Evolutionary conservation across 768 basidiomycete genomes (phyloP), one percentile per base, ranked within the genome.

Genomic region (Mrakia gelida): DNA sequence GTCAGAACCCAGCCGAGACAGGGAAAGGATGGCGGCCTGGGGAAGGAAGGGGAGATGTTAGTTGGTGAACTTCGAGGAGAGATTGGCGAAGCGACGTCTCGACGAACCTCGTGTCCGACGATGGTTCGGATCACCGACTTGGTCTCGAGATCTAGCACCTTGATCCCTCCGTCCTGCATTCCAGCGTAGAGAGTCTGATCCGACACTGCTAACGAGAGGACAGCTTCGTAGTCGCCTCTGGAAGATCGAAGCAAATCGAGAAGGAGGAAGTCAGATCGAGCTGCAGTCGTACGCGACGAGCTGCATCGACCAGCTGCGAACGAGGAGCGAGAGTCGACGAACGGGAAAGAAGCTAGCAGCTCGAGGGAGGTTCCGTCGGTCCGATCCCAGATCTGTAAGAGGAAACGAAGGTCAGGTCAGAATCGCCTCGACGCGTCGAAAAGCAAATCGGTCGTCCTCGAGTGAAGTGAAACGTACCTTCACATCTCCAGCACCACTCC

Each of bases 81-180:
- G 1, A 23, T 23, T 13, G 34, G 23, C 26, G 56, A 34, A 49
- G 23, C 0, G 45, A 49, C 28, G 41, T 6, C 10, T 34, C 16
- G 32, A n/a, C 75, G 34, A 30, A 68, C 75, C 41, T 78, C 72
- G 52, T 73, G 72, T 18, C 77, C 77, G 32, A 78, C 71, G 49
- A 79, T 67, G 3, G 43, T 49, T 4, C 78, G 67, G 43, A 79
- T 75, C 8, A 70, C 13, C 0, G 68, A 71, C 32, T 59, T 43
- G 7, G 78, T 79, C 54, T 79, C 78, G 18, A 79, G 73, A 59
- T 79, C 78, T 16, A 75, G 62, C 28, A 79, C 78, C 45, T 75
- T 70, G 74, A 79, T 79, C 43, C 68, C 68, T 34, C 78, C 78
- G 30, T 79, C 78, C 74, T 79, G 78, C 73, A 75, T 71, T 18